phyloP scores from a whole-genome alignment of 345 rosid species.

The Arabidopsis thaliana region TAIR10.1 NC_003070.9:1339501-1340000 shows the following conservation, averaged over 20 bases:
- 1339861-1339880: constrained; percentile 73
- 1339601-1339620: constrained; percentile 42
- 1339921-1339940: constrained; percentile 14
- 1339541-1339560: neutral
- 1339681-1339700: constrained; percentile 21
- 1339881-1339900: constrained; percentile 61
- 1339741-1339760: neutral
- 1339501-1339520: constrained; percentile 28
- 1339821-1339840: constrained; percentile 60
- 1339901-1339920: constrained; percentile 38
- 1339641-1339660: constrained; percentile 45
- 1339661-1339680: constrained; percentile 35
- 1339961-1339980: constrained; percentile 52
- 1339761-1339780: constrained; percentile 2
- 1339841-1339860: constrained; percentile 64
- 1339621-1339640: constrained; percentile 33
- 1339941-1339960: constrained; percentile 40
- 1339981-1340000: constrained; percentile 33
- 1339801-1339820: neutral
- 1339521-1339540: constrained; percentile 3
- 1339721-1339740: constrained; percentile 32
- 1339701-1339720: constrained; percentile 26
- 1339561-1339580: constrained; percentile 4
- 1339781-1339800: constrained; percentile 3
- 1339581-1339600: constrained; percentile 1